Percentiles rank a stretch among this genome's conserved stretches.
phyloP scores from a whole-genome alignment of 176 grass and related monocot genomes.

The Oryza punctata region DNA sequence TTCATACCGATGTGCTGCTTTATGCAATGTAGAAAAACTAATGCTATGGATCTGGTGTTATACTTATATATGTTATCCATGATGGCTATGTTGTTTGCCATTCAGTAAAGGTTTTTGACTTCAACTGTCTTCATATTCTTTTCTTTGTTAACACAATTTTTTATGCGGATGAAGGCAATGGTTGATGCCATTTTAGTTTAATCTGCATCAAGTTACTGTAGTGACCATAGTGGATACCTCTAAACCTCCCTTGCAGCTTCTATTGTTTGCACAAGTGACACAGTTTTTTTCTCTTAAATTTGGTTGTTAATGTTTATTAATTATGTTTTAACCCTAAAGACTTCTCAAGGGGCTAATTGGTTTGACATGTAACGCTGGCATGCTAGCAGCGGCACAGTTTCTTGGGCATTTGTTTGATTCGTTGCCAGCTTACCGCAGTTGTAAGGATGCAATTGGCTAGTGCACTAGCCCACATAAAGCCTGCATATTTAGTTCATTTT shows the following conservation, averaged over 20 bases:
- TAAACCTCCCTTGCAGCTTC: neutral
- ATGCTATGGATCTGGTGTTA: neutral
- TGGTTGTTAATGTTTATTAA: neutral
- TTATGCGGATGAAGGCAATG: neutral
- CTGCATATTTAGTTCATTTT: neutral
- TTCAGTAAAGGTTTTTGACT: neutral
- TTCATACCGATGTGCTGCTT: constrained; percentile 16
- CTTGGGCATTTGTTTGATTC: neutral
- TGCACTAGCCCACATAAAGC: neutral
- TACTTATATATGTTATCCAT: constrained; percentile 4
- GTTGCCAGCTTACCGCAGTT: neutral
- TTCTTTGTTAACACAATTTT: neutral
- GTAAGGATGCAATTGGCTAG: neutral
- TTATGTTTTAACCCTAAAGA: neutral
- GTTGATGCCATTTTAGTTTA: neutral
- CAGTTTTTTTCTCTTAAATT: neutral
- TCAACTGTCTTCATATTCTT: neutral
- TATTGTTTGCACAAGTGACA: no score
- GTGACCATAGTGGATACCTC: neutral
- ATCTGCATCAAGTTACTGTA: neutral
- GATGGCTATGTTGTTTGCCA: neutral
- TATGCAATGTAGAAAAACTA: constrained; percentile 25
- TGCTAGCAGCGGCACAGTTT: neutral
- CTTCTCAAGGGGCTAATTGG: neutral
- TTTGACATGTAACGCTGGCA: neutral